Evolutionary conservation across 2,329 filamentous ascomycete species (phyloP), one percentile per base, ranked within the genome.

Genomic region (Fusarium lyarnte): DNA sequence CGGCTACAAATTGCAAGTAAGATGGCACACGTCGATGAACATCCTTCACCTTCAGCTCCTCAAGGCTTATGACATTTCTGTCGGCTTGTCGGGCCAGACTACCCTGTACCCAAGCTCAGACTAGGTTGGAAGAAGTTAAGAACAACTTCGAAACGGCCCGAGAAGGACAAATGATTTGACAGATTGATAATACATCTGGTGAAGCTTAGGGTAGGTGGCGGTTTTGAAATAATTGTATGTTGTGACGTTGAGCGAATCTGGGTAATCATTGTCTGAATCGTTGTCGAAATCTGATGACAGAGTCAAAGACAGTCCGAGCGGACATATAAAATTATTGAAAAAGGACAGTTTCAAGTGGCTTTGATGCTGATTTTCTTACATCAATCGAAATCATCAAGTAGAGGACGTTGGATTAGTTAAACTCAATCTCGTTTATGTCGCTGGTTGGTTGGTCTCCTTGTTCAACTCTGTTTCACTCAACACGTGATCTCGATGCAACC

Each of bases 201-300:
- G 12, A 35, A 19, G 16, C 11, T 25, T 10, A 19, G n/a, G 29
- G 16, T 33, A 33, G 5, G n/a, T 19, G 4, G 3, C 11, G 0
- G 11, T 33, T 33, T 23, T 23, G n/a, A 10, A 5, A 6, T 13
- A 3, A 13, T 17, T 13, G 11, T 14, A 6, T 19, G n/a, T 19
- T 7, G 2, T 6, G 8, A 13, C 5, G 2, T 1, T 2, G 3
- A 19, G 7, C 8, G 14, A 8, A 23, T 4, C 14, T 35, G 33
- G 33, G 33, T 9, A 35, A 17, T 35, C 5, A 16, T 9, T 17
- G 6, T 9, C 3, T 17, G 16, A 17, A 17, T 17, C 17, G 6
- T 14, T 35, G 33, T 16, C 8, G 14, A 10, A 36, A 36, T 16
- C 16, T 36, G 9, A 9, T 10, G 8, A 2, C 4, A 36, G 4